phyloP scores from a whole-genome alignment of 2,329 filamentous ascomycete species.

The Aspergillus transmontanensis region DNA sequence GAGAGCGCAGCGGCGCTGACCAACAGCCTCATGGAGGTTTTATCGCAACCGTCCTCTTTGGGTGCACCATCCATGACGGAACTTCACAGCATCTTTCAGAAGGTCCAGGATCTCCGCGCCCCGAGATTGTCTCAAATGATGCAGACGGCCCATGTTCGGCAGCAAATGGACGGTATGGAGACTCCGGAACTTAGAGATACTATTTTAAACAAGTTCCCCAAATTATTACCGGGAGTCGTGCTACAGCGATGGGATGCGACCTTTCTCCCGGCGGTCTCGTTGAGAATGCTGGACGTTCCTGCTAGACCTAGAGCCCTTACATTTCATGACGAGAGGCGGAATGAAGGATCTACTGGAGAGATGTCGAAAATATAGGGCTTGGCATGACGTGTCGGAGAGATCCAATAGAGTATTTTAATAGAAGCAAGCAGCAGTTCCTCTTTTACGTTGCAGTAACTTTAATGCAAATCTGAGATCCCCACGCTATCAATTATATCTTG shows the following conservation, averaged over 20 bases:
- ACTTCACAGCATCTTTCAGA: slow-evolving; percentile 10
- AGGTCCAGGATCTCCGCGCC: slow-evolving; percentile 4
- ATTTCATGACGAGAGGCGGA: not conserved
- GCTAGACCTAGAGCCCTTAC: not conserved
- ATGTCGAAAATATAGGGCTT: not conserved
- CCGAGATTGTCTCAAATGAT: not conserved
- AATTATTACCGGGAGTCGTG: slow-evolving; percentile 10
- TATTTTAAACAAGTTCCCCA: slow-evolving; percentile 23
- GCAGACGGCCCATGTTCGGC: not conserved
- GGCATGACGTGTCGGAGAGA: not conserved
- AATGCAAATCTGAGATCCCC: no score
- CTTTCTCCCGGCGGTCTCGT: not conserved
- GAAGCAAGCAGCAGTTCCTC: not conserved
- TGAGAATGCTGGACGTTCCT: not conserved
- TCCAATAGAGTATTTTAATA: not conserved
- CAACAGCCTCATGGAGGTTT: not conserved
- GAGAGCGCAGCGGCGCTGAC: slow-evolving; percentile 34
- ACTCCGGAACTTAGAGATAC: slow-evolving; percentile 12
- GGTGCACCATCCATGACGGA: slow-evolving; percentile 1
- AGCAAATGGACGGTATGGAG: slow-evolving; percentile 14
- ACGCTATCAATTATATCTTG: no score
- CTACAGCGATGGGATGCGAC: not conserved
- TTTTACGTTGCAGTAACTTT: not conserved
- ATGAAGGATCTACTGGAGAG: not conserved
- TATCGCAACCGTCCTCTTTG: not conserved